phyloP scores from a whole-genome alignment of 192 early-diverging fungal genomes.

The Cetraspora pellucida region DNA sequence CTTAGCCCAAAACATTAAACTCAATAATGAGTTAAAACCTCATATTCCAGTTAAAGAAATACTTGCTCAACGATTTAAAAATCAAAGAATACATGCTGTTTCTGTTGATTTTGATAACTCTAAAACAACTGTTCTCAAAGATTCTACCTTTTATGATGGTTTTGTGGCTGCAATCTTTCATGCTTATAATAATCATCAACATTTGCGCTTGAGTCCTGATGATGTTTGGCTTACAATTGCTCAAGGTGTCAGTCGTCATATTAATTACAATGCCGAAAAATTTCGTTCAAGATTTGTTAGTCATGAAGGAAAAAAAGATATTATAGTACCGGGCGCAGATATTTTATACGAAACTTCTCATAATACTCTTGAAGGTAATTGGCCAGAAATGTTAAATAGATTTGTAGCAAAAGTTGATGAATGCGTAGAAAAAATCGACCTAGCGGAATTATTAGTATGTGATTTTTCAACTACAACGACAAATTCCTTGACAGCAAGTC shows the following conservation, averaged over 20 bases:
- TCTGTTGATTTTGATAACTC: neutral
- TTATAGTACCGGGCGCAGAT: too few relatives aligned
- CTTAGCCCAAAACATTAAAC: neutral
- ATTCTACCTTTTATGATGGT: neutral
- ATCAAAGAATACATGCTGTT: neutral
- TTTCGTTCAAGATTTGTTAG: neutral
- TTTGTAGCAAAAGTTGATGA: too few relatives aligned
- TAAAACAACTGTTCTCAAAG: neutral
- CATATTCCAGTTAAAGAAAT: neutral
- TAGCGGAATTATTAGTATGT: too few relatives aligned
- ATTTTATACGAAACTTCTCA: too few relatives aligned
- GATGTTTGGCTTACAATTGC: constrained; percentile 1
- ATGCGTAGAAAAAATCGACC: too few relatives aligned
- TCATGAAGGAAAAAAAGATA: too few relatives aligned
- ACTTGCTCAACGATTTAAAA: neutral
- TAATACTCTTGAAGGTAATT: too few relatives aligned
- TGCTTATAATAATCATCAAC: neutral
- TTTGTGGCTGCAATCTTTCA: neutral
- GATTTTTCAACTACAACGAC: too few relatives aligned
- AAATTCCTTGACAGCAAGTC: too few relatives aligned
- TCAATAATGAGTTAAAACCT: neutral
- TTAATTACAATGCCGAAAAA: neutral
- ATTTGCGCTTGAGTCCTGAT: neutral
- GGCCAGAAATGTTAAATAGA: too few relatives aligned
- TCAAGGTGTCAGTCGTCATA: neutral